Evolutionary conservation across 2,329 filamentous ascomycete species (phyloP).

Genomic region (Rhexocercosporidium sp.): DNA sequence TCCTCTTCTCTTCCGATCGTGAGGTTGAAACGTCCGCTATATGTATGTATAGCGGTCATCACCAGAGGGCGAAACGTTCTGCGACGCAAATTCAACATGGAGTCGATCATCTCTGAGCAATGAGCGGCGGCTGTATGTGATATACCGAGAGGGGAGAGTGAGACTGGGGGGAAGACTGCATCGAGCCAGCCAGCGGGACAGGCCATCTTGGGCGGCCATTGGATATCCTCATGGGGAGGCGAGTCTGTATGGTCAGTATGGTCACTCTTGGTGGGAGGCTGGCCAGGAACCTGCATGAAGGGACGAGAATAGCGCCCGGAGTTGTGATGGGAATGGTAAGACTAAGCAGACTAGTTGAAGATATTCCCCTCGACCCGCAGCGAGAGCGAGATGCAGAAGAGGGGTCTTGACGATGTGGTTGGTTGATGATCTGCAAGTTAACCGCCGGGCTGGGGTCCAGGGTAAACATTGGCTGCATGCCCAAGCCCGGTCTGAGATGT

Average conservation of each 20-base stretch:
- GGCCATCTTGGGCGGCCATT: conserved; percentile 23
- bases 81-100: conserved; percentile 38
- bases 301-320: conserved; percentile 30
- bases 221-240: not conserved
- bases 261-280: conserved; percentile 17
- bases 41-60: conserved; percentile 21
- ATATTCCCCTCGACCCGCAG: not conserved
- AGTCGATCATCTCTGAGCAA: conserved; percentile 23
- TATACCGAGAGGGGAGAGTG: conserved; percentile 27
- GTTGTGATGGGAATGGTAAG: conserved; percentile 22
- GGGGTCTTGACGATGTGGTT: conserved; percentile 19
- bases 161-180: conserved; percentile 18
- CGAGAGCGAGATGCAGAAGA: not conserved
- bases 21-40: conserved; percentile 24
- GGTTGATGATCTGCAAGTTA: conserved; percentile 23
- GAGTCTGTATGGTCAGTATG: conserved; percentile 21
- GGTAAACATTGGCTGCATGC: conserved; percentile 24
- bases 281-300: conserved; percentile 36
- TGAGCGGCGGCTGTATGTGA: conserved; percentile 34
- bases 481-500: conserved; percentile 24
- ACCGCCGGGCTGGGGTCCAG: conserved; percentile 20
- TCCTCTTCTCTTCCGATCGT: conserved; percentile 26
- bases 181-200: conserved; percentile 21
- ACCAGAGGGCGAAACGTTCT: conserved; percentile 38
- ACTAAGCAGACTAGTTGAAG: not conserved